Conservation (phyloP, 2,329 filamentous ascomycete species). For the Triangularia verruculosa region DNA sequence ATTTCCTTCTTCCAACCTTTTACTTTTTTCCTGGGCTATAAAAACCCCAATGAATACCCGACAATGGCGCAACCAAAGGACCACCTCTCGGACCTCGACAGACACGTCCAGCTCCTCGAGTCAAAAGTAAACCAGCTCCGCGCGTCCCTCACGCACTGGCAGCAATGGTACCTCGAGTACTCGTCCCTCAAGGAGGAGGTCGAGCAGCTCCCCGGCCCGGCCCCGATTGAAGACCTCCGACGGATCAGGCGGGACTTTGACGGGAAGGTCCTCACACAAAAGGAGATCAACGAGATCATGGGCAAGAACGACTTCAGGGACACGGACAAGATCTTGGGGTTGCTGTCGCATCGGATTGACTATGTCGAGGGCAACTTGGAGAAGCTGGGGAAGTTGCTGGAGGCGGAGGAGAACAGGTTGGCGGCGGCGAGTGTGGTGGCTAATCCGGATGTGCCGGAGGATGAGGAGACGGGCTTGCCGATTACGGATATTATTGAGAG, state of each 20-base stretch:
- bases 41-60: too few species aligned
- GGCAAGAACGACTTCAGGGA: slow-evolving; percentile 46
- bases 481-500: slow-evolving; percentile 91
- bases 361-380: slow-evolving; percentile 82
- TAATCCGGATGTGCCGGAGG: slow-evolving; percentile 52
- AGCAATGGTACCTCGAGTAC: slow-evolving; percentile 87
- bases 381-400: slow-evolving; percentile 70
- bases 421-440: slow-evolving; percentile 59
- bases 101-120: slow-evolving; percentile 72
- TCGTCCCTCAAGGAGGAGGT: slow-evolving; percentile 85
- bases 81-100: slow-evolving; percentile 67
- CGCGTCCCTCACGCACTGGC: slow-evolving; percentile 81
- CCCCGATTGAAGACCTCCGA: slow-evolving; percentile 53
- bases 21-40: background rate
- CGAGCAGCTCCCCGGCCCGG: slow-evolving; percentile 45
- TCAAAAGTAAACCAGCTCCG: slow-evolving; percentile 70
- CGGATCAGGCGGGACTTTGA: slow-evolving; percentile 57
- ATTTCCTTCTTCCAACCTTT: background rate
- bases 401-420: slow-evolving; percentile 66
- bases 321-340: slow-evolving; percentile 61
- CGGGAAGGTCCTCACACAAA: slow-evolving; percentile 60
- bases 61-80: slow-evolving; percentile 43
- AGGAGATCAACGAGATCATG: slow-evolving; percentile 51
- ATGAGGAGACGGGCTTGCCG: slow-evolving; percentile 67
- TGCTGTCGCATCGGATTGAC: slow-evolving; percentile 75